Conservation (phyloP, 352 stramenopile species). For the Globisporangium viniferum region DNA sequence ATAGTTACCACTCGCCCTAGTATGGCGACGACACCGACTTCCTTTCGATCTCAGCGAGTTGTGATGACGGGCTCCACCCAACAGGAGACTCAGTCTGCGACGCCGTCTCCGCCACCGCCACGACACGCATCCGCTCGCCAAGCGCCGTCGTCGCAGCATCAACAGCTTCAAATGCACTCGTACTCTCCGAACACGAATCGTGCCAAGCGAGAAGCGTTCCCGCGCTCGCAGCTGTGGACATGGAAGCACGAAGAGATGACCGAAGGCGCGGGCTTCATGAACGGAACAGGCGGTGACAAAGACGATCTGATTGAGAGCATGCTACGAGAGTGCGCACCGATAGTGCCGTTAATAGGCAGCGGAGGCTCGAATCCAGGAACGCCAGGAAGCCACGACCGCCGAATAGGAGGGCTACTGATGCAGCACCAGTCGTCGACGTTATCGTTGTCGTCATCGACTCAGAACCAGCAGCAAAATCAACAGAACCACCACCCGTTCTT, state of each 20-base stretch:
- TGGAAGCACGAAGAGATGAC: conserved; percentile 32
- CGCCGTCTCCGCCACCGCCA: conserved; percentile 4
- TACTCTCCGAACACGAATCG: conserved; percentile 15
- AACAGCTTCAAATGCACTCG: background rate
- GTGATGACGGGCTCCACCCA: background rate
- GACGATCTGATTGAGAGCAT: conserved; percentile 55
- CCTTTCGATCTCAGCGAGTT: background rate
- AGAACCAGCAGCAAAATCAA: conserved; percentile 6
- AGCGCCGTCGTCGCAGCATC: background rate
- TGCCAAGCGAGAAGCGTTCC: conserved; percentile 37
- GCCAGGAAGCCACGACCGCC: conserved; percentile 3
- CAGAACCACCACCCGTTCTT: conserved; percentile 10
- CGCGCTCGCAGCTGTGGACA: conserved; percentile 54
- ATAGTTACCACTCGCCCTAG: background rate
- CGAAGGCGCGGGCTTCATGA: background rate
- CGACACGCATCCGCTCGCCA: background rate
- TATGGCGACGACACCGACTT: background rate
- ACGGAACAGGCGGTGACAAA: conserved; percentile 7
- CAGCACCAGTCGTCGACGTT: conserved; percentile 4
- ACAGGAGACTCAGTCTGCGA: background rate
- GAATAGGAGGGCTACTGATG: conserved; percentile 5
- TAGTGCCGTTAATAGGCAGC: conserved; percentile 8
- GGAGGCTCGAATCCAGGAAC: conserved; percentile 9
- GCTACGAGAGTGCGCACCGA: conserved; percentile 44
- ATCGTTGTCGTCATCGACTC: background rate